Percentiles rank a stretch among this genome's conserved stretches.
phyloP scores from a whole-genome alignment of 169 alveolate genomes.

The Plasmodium vinckei region DNA sequence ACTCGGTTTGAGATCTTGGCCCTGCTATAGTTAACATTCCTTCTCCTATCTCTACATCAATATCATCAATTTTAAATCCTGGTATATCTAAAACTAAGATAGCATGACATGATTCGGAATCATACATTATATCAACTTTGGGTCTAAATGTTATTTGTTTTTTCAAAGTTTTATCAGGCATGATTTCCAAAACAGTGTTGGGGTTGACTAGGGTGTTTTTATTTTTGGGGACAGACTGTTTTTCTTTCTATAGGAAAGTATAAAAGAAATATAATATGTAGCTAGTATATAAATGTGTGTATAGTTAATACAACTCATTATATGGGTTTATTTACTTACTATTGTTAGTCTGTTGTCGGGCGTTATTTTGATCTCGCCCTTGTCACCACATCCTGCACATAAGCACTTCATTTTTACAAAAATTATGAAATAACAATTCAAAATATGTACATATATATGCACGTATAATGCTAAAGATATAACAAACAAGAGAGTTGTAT shows the following conservation, averaged over 20 bases:
- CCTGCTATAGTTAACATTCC: slow-evolving; percentile 83
- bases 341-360: slow-evolving; percentile 46
- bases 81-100: slow-evolving; percentile 85
- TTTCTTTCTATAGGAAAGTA: slow-evolving; percentile 73
- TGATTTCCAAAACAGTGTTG: slow-evolving; percentile 84
- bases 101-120: slow-evolving; percentile 78
- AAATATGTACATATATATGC: background rate
- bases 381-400: slow-evolving; percentile 55
- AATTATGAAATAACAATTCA: slow-evolving; percentile 16
- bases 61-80: slow-evolving; percentile 83
- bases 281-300: background rate
- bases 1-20: slow-evolving; percentile 86
- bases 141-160: slow-evolving; percentile 84
- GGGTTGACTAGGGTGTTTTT: slow-evolving; percentile 83
- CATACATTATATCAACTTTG: slow-evolving; percentile 85
- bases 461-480: background rate
- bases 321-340: slow-evolving; percentile 9
- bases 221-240: slow-evolving; percentile 85
- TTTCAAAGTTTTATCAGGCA: slow-evolving; percentile 83
- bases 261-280: background rate
- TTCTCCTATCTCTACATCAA: slow-evolving; percentile 82
- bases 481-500: slow-evolving; percentile 17
- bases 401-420: slow-evolving; percentile 52
- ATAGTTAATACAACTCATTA: too few species aligned
- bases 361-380: slow-evolving; percentile 48